Evolutionary conservation across 2,329 filamentous ascomycete species (phyloP).

Genomic region (Whalleya microplaca): DNA sequence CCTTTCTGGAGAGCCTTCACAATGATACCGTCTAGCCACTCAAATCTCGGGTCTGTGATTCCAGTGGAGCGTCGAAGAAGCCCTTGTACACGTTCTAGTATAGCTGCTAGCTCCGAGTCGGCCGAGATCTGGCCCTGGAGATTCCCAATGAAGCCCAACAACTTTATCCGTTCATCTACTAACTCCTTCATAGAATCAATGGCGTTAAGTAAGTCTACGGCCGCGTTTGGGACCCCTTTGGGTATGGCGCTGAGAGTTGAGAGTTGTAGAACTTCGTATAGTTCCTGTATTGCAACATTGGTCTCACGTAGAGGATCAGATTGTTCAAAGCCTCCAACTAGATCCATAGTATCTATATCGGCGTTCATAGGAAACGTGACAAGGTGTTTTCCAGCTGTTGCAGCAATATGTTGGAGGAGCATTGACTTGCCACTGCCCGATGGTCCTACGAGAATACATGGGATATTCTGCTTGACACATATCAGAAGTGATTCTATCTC

Average conservation of each 20-base stretch:
- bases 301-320: slow-evolving; percentile 78
- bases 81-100: slow-evolving; percentile 52
- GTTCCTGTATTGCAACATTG: slow-evolving; percentile 57
- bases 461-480: slow-evolving; percentile 84
- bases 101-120: slow-evolving; percentile 49
- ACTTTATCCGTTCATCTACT: slow-evolving; percentile 40
- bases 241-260: slow-evolving; percentile 55
- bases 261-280: slow-evolving; percentile 47
- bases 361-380: slow-evolving; percentile 89
- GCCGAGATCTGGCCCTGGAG: slow-evolving; percentile 48
- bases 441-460: slow-evolving; percentile 84
- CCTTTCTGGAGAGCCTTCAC: slow-evolving; percentile 85
- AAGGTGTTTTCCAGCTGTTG: slow-evolving; percentile 73
- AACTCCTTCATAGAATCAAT: slow-evolving; percentile 49
- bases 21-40: slow-evolving; percentile 94
- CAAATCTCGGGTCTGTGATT: slow-evolving; percentile 79
- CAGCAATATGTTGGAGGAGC: slow-evolving; percentile 79
- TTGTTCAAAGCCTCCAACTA: slow-evolving; percentile 96
- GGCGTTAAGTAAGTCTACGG: slow-evolving; percentile 54
- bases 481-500: slow-evolving; percentile 86
- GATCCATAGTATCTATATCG: slow-evolving; percentile 95
- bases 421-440: slow-evolving; percentile 87
- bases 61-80: slow-evolving; percentile 57
- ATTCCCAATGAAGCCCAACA: slow-evolving; percentile 44
- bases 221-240: slow-evolving; percentile 48